Percentiles rank a stretch among this genome's conserved stretches.
Evolutionary conservation across 805 yeast species (phyloP).

Genomic region (Candida easanensis): DNA sequence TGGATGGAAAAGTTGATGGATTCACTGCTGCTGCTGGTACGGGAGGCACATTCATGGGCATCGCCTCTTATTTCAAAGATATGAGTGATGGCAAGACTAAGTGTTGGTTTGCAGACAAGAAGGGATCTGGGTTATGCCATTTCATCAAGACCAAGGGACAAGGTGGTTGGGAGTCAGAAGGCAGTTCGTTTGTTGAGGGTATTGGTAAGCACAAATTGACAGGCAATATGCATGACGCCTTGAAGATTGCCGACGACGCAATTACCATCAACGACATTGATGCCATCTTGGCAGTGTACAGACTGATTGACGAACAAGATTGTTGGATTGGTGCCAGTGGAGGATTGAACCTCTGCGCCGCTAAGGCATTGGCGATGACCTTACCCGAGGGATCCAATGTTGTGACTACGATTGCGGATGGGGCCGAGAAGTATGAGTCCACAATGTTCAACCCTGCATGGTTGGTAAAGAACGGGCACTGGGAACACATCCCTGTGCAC

Average conservation of each 20-base stretch:
- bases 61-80: conserved; percentile 59
- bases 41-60: conserved; percentile 81
- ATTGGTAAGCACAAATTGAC: conserved; percentile 25
- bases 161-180: conserved; percentile 25
- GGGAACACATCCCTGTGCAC: conserved; percentile 22
- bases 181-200: conserved; percentile 26
- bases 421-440: conserved; percentile 21
- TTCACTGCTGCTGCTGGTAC: conserved; percentile 81
- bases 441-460: conserved; percentile 22
- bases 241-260: conserved; percentile 19
- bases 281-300: conserved; percentile 17
- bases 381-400: conserved; percentile 26
- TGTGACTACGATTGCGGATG: conserved; percentile 26
- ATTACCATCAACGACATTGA: conserved; percentile 19
- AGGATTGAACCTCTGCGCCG: conserved; percentile 25
- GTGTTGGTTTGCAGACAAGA: conserved; percentile 73
- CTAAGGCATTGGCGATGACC: conserved; percentile 18
- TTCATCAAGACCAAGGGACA: conserved; percentile 20
- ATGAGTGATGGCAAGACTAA: conserved; percentile 32
- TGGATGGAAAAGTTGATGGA: conserved; percentile 48
- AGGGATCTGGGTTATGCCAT: conserved; percentile 63
- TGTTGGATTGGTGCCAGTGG: conserved; percentile 25
- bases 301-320: conserved; percentile 17
- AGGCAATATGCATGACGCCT: conserved; percentile 21
- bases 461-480: conserved; percentile 20